Evolutionary conservation across 2,329 filamentous ascomycete genomes (phyloP).

Genomic region (Colletotrichum sp.): DNA sequence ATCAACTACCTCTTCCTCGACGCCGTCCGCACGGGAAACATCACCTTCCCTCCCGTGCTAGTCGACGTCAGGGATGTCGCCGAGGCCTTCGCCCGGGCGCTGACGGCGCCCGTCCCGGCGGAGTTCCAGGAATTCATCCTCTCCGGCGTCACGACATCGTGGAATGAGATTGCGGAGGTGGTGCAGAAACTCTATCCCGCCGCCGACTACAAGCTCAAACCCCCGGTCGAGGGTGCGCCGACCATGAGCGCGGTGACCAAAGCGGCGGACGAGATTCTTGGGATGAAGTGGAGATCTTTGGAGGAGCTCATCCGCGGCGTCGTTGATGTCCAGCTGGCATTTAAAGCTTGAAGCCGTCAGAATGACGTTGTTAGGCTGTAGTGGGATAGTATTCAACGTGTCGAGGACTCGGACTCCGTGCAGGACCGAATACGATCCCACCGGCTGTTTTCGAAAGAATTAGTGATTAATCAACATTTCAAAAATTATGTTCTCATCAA

Average conservation of each 20-base stretch:
- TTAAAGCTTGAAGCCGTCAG: background rate
- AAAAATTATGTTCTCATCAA: background rate
- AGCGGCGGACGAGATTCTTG: background rate
- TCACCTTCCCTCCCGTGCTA: background rate
- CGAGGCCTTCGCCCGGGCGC: background rate
- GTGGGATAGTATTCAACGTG: rapidly evolving
- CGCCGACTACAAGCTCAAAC: background rate
- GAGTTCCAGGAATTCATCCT: background rate
- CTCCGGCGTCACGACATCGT: background rate
- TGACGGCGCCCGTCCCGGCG: background rate
- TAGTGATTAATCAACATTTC: background rate
- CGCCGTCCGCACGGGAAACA: background rate
- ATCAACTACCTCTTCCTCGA: background rate
- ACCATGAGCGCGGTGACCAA: background rate
- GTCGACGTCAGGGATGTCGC: conserved; percentile 10
- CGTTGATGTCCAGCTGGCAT: background rate
- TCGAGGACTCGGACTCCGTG: background rate
- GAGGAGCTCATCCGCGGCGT: background rate
- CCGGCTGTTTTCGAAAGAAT: background rate
- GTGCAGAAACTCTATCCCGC: background rate
- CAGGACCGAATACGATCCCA: background rate
- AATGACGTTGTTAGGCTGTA: background rate
- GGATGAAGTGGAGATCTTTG: background rate
- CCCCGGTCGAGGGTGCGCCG: background rate
- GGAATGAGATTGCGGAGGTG: background rate